Base-by-base conservation (phyloP, 345 rosid species). In the Pelargonium nanum region DNA sequence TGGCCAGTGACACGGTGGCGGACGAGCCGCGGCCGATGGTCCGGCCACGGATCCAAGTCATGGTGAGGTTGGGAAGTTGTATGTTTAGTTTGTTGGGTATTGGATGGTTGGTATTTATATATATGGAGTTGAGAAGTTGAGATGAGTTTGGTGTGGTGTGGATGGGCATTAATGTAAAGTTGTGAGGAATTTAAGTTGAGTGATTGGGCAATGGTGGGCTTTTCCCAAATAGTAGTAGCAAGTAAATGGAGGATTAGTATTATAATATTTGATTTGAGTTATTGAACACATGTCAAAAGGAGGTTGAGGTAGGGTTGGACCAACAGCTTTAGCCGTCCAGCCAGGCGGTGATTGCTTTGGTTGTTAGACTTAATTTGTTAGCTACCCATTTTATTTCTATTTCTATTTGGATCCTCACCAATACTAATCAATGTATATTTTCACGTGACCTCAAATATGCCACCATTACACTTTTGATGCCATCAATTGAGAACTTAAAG, bases 41-140 rank as follows among this genome's bases (percentile, higher is more conserved):
- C 34, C 22, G 66, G 19, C 88, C 84, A 48, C 91, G 57, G 22
- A 70, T 80, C 91, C 91, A 85, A 22, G 64, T 58, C 91, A 85
- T 82, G 26, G 10, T 1, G 54, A 2, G n/a, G n/a, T n/a, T n/a
- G 54, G 1, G 8, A 51, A 7, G 1, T 10, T 3, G 3, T 17
- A 1, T 51, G 54, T 5, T 34, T 1, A n/a, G n/a, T n/a, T n/a
- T n/a, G n/a, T n/a, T n/a, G n/a, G n/a, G n/a, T n/a, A 52, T 8
- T 5, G 6, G 2, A 6, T n/a, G 5, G 5, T 2, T 52, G 22
- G n/a, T 52, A 40, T 40, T 40, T 40, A 40, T 40, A 40, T n/a
- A 1, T n/a, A n/a, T n/a, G n/a, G n/a, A n/a, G n/a, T n/a, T n/a
- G 22, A 8, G n/a, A n/a, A n/a, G n/a, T n/a, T n/a, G n/a, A n/a